Conservation (phyloP, 2,329 filamentous ascomycete genomes). For the Fusarium tjaetaba region DNA sequence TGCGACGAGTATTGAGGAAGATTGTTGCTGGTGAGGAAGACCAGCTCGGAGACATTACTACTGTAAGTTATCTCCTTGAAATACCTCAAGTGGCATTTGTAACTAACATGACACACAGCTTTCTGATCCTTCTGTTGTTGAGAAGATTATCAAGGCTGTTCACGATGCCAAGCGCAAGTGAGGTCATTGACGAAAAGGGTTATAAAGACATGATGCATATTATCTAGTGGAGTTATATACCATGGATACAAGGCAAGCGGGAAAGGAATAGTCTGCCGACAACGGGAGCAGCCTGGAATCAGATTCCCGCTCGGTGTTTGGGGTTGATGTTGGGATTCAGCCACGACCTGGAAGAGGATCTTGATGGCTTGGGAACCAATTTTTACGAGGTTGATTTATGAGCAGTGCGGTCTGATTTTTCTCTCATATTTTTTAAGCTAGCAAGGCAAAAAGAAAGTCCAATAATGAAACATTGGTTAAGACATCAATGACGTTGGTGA, state of each 20-base stretch:
- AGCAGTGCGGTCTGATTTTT: conserved; percentile 36
- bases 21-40: conserved; percentile 97
- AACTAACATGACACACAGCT: conserved; percentile 63
- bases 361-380: conserved; percentile 28
- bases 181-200: background rate
- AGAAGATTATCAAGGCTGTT: conserved; percentile 87
- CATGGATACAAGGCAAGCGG: conserved; percentile 39
- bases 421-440: conserved; percentile 5
- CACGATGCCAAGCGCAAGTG: conserved; percentile 69
- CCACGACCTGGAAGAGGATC: conserved; percentile 35
- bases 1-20: conserved; percentile 96
- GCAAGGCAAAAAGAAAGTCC: conserved; percentile 24
- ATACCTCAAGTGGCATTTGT: background rate
- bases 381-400: conserved; percentile 34
- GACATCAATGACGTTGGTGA: background rate
- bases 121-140: conserved; percentile 88
- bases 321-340: conserved; percentile 37
- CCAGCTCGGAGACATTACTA: conserved; percentile 91
- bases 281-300: conserved; percentile 7
- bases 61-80: conserved; percentile 67
- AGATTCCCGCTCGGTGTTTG: conserved; percentile 41
- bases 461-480: conserved; percentile 19
- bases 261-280: conserved; percentile 23
- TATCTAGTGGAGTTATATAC: conserved; percentile 43
- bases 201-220: conserved; percentile 22